Evolutionary conservation across 2,329 filamentous ascomycete species (phyloP), one percentile per base, ranked within the genome.

Genomic region (Aurifilum marmelostoma): DNA sequence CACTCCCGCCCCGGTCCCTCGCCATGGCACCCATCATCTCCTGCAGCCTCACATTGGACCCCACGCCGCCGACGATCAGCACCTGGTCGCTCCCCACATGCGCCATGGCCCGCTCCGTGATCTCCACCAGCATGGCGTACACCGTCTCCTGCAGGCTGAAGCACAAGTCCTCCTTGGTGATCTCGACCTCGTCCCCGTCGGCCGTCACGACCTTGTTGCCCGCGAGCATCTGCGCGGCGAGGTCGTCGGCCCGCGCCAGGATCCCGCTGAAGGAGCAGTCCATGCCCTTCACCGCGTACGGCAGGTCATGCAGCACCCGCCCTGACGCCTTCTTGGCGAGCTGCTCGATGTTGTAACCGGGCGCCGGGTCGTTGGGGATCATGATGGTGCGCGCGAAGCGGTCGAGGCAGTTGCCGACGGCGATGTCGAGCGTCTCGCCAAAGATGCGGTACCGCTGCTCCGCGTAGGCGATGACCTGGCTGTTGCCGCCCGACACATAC

Each of bases 1-100:
- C 93, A 75, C 89, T 94, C 4, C 96, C 96, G 66, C 94, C 93
- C 50, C 96, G 84, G 79, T 97, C 94, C 59, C 84, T 84, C 21
- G 94, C 95, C 96, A 99, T 99, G 61, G 91, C 84, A 21, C 93
- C 94, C 96, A 99, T 99, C 96, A 99, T 99, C 75, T 97, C 89
- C 83, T 99, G 96, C 73, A 99, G 79, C 4, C 96, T 87, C 82
- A 97, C 91, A 78, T 99, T 99, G 79, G 93, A 97, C 3, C 96
- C 96, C 1, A 99, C 96, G 29, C 96, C 96, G 52, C 96, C 96
- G 2, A 99, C 96, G 67, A 99, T 94, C 60, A 99, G 84, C 8
- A 99, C 96, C 82, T 98, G 93, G 64, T 84, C 88, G 67, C 91
- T 93, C 18, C 94, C 95, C 14, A 98, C 96, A 78, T 99, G 96